Evolutionary conservation across 1,139 yeast genomes (phyloP).

Genomic region (Geotrichum cucujoidarum): DNA sequence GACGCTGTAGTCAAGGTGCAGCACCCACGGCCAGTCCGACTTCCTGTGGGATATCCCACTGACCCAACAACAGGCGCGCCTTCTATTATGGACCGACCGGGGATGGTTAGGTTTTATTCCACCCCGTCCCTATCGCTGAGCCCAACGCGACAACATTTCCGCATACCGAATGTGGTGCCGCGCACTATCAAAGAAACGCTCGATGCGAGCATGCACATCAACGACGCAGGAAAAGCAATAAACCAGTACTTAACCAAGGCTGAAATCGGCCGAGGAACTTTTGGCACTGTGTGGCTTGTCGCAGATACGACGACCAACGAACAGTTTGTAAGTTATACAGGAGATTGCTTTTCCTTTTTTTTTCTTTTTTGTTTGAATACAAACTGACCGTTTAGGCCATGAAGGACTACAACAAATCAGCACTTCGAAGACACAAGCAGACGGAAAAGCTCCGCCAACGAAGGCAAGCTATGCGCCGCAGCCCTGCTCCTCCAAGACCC

Average conservation of each 20-base stretch:
- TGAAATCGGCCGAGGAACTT: conserved; percentile 80
- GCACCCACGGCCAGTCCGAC: background rate
- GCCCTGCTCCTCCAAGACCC: background rate
- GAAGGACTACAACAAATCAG: conserved; percentile 51
- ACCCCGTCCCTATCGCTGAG: conserved; percentile 33
- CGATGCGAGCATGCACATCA: conserved; percentile 34
- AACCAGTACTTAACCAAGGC: conserved; percentile 54
- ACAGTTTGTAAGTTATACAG: conserved; percentile 39
- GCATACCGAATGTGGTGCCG: conserved; percentile 35
- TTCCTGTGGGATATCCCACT: background rate
- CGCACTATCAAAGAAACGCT: conserved; percentile 39
- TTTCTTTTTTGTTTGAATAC: too few relatives aligned
- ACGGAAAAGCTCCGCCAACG: conserved; percentile 33
- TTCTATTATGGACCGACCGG: conserved; percentile 23
- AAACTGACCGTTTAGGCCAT: conserved; percentile 50
- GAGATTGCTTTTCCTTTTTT: background rate
- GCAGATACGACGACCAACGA: conserved; percentile 46
- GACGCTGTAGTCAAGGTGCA: background rate
- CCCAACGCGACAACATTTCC: conserved; percentile 38
- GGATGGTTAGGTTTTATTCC: conserved; percentile 32
- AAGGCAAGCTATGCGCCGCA: conserved; percentile 21
- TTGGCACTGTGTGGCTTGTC: conserved; percentile 85
- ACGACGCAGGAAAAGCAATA: conserved; percentile 33
- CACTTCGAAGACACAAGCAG: conserved; percentile 47
- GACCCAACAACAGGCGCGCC: background rate